These are phyloP conservation scores for Collybia sordida DNA, from an alignment of 768 basidiomycete genomes.

Conservation along the genomic window DNA sequence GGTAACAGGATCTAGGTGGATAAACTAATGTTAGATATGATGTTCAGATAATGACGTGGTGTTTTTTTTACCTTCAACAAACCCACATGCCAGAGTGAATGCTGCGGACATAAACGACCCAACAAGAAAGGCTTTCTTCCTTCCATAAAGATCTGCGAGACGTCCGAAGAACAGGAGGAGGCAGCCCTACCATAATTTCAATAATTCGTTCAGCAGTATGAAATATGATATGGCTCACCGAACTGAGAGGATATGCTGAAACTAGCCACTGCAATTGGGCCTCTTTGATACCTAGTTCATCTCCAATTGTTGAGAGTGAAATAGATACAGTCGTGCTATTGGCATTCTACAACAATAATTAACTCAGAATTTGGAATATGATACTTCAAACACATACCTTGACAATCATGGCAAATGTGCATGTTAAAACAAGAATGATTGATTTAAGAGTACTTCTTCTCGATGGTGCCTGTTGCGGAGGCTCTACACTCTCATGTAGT, in stretches of 20 bases:
- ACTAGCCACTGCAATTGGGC: slow-evolving; percentile 64
- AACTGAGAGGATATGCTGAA: slow-evolving; percentile 67
- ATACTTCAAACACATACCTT: slow-evolving; percentile 13
- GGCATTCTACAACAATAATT: slow-evolving; percentile 25
- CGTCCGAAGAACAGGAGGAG: slow-evolving; percentile 74
- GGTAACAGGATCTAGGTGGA: slow-evolving; percentile 47
- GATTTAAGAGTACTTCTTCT: slow-evolving; percentile 18
- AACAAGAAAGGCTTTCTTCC: slow-evolving; percentile 62
- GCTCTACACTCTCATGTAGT: no score
- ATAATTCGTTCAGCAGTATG: not conserved
- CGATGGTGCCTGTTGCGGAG: no score
- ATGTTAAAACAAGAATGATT: slow-evolving; percentile 20
- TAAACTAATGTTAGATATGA: not conserved
- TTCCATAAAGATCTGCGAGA: slow-evolving; percentile 78
- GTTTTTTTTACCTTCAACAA: slow-evolving; percentile 44
- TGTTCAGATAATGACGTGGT: not conserved
- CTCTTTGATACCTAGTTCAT: slow-evolving; percentile 46
- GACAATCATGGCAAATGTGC: slow-evolving; percentile 25
- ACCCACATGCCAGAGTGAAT: slow-evolving; percentile 65
- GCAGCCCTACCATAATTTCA: slow-evolving; percentile 53
- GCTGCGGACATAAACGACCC: slow-evolving; percentile 55
- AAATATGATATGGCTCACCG: slow-evolving; percentile 32
- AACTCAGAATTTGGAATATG: not conserved
- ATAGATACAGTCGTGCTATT: slow-evolving; percentile 50
- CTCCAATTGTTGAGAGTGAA: slow-evolving; percentile 49